Evolutionary conservation across 768 basidiomycete genomes (phyloP).

Genomic region (Boletus sensibilis): DNA sequence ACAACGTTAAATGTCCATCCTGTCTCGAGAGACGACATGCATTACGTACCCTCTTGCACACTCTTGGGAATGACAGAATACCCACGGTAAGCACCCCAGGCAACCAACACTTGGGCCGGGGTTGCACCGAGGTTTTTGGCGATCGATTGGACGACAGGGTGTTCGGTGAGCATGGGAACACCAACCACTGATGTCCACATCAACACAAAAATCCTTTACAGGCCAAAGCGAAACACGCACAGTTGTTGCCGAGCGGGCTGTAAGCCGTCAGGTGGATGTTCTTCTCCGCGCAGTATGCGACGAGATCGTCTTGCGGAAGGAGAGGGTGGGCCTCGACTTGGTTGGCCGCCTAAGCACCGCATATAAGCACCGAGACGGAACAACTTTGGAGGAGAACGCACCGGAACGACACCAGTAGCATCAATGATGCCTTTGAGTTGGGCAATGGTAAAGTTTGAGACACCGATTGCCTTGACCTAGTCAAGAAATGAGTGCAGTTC

Average conservation of each 20-base stretch:
- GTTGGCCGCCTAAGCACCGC: constrained; percentile 51
- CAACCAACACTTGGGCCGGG: constrained; percentile 79
- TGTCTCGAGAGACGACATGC: neutral
- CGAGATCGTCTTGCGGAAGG: constrained; percentile 71
- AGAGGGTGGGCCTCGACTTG: constrained; percentile 85
- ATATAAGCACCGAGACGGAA: constrained; percentile 1
- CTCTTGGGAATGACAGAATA: constrained; percentile 86
- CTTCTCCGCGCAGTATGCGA: constrained; percentile 65
- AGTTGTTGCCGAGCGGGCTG: constrained; percentile 79
- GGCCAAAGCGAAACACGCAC: constrained; percentile 38
- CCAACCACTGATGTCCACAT: constrained; percentile 45
- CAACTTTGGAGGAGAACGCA: constrained; percentile 29
- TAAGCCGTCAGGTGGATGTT: constrained; percentile 71
- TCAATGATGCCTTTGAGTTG: constrained; percentile 65
- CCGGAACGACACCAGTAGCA: constrained; percentile 72
- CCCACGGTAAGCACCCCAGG: constrained; percentile 75
- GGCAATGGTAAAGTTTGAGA: constrained; percentile 76
- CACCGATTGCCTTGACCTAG: constrained; percentile 69
- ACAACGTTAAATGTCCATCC: neutral
- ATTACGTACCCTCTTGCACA: constrained; percentile 53
- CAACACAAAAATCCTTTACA: neutral
- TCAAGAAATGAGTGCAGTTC: neutral
- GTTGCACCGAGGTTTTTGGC: constrained; percentile 63
- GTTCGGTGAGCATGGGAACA: constrained; percentile 66
- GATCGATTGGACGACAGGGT: constrained; percentile 57